These are phyloP conservation scores for Barbarea vulgaris DNA, from an alignment of 345 rosid species.

Conservation along the genomic window DNA sequence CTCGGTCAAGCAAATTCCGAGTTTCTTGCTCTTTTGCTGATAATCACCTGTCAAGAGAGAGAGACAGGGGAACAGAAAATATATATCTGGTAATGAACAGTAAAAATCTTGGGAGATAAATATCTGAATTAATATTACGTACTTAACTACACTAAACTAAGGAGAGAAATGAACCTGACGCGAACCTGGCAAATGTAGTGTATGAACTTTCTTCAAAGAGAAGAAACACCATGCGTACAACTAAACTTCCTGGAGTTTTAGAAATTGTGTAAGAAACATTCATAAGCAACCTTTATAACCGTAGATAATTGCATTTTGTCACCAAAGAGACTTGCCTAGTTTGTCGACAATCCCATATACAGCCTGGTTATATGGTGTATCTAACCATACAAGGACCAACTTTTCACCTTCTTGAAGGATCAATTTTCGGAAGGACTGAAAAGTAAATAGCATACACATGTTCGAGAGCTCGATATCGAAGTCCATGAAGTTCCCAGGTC, in stretches of 20 bases:
- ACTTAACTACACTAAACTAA: conserved; percentile 29
- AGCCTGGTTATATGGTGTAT: conserved; percentile 96
- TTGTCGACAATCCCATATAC: conserved; percentile 94
- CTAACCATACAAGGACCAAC: conserved; percentile 91
- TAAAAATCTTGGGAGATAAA: conserved; percentile 4
- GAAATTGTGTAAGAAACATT: conserved; percentile 2
- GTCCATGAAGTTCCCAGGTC: conserved; percentile 54
- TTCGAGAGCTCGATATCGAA: conserved; percentile 73
- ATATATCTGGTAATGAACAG: neutral
- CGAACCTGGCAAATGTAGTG: conserved; percentile 94
- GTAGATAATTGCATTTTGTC: neutral
- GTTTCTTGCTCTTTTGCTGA: conserved; percentile 55
- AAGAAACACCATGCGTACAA: conserved; percentile 90
- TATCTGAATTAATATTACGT: conserved; percentile 1
- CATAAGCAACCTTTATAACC: neutral
- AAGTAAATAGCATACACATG: conserved; percentile 83
- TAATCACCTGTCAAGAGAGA: conserved; percentile 52
- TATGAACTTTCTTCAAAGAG: conserved; percentile 97
- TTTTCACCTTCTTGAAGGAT: conserved; percentile 98
- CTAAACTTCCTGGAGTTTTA: conserved; percentile 77
- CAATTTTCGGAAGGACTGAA: conserved; percentile 82
- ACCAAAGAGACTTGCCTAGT: conserved; percentile 54
- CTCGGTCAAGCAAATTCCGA: conserved; percentile 66
- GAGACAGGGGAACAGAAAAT: neutral
- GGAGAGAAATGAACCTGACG: conserved; percentile 87